Evolutionary conservation across 768 basidiomycete genomes (phyloP).

Genomic region (Termitomyces sp.): DNA sequence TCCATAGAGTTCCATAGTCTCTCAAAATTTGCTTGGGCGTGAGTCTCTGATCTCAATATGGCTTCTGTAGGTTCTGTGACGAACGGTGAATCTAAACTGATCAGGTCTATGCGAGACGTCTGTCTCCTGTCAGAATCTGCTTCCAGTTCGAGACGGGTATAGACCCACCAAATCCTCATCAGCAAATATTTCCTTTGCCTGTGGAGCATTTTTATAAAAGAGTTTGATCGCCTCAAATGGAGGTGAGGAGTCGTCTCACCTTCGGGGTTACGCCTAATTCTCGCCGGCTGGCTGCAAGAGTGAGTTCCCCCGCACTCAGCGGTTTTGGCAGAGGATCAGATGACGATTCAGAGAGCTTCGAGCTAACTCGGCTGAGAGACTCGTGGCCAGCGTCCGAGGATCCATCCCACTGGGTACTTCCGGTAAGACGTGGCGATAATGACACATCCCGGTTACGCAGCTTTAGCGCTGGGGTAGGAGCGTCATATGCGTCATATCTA

Average conservation of each 20-base stretch:
- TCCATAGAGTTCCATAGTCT: constrained; percentile 50
- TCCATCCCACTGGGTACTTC: constrained; percentile 27
- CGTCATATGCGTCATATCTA: constrained; percentile 66
- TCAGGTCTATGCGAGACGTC: constrained; percentile 49
- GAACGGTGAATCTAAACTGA: constrained; percentile 71
- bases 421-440: constrained; percentile 19
- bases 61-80: constrained; percentile 34
- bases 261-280: constrained; percentile 22
- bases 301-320: constrained; percentile 39
- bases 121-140: constrained; percentile 4
- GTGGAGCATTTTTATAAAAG: not conserved
- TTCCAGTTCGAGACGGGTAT: not conserved
- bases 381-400: constrained; percentile 28
- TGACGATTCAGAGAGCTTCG: constrained; percentile 22
- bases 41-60: not conserved
- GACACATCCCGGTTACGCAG: constrained; percentile 27
- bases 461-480: constrained; percentile 47
- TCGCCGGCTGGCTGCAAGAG: constrained; percentile 30
- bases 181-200: not conserved
- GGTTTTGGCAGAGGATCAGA: constrained; percentile 18
- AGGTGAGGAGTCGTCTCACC: constrained; percentile 10
- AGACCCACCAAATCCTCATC: constrained; percentile 18
- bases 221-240: not conserved
- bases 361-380: constrained; percentile 17
- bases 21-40: constrained; percentile 39